phyloP scores from a whole-genome alignment of 352 stramenopile species.

The Phytophthora citrophthora region DNA sequence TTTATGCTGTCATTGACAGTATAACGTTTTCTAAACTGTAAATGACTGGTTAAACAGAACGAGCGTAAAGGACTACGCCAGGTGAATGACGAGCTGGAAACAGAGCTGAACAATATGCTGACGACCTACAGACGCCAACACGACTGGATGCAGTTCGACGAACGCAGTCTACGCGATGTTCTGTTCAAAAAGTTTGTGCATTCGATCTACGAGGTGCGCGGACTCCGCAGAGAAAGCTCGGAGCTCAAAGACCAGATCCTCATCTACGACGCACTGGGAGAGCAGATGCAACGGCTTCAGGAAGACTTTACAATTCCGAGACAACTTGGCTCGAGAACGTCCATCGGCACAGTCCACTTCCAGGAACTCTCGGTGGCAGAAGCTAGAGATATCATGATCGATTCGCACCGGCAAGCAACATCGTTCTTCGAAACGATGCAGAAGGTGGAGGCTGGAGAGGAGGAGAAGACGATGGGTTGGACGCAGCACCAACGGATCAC shows the following conservation, averaged over 20 bases:
- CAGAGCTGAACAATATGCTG: slow-evolving; percentile 46
- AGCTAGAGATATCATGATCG: slow-evolving; percentile 69
- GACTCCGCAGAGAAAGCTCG: slow-evolving; percentile 44
- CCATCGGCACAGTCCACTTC: slow-evolving; percentile 73
- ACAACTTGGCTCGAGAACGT: slow-evolving; percentile 39
- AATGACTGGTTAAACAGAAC: slow-evolving; percentile 16
- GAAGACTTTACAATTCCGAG: slow-evolving; percentile 62
- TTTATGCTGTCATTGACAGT: not conserved
- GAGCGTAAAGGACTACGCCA: slow-evolving; percentile 61
- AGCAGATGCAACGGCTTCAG: slow-evolving; percentile 75
- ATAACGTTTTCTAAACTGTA: slow-evolving; percentile 1
- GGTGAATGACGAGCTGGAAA: slow-evolving; percentile 69
- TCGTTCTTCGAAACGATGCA: slow-evolving; percentile 77
- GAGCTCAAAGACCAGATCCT: slow-evolving; percentile 65
- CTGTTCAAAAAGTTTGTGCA: slow-evolving; percentile 73
- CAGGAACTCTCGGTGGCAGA: slow-evolving; percentile 51
- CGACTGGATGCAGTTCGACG: slow-evolving; percentile 66
- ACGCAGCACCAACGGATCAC: slow-evolving; percentile 77
- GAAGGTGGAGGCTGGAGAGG: slow-evolving; percentile 16
- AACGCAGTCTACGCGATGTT: slow-evolving; percentile 51
- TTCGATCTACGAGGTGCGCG: slow-evolving; percentile 78
- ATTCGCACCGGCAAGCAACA: slow-evolving; percentile 70
- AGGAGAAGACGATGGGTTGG: slow-evolving; percentile 84
- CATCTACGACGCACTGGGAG: slow-evolving; percentile 65
- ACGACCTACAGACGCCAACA: slow-evolving; percentile 37